Conservation (phyloP, 768 basidiomycete species). For the Hirschioporus abietinus region DNA sequence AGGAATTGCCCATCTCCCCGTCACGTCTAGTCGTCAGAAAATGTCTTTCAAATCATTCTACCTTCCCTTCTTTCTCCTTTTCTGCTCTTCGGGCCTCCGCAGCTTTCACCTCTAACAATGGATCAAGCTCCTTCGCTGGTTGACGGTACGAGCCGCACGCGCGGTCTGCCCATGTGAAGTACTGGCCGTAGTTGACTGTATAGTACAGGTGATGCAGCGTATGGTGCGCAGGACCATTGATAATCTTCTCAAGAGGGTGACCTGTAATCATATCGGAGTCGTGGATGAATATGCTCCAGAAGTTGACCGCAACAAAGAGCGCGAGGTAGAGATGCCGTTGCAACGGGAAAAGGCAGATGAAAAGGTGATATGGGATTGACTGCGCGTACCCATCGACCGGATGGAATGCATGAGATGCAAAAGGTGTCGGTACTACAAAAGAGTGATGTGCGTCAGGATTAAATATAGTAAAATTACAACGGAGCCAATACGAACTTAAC, state of each 20-base stretch:
- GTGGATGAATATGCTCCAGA: conserved; percentile 95
- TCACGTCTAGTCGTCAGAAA: not conserved
- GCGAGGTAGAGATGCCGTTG: conserved; percentile 80
- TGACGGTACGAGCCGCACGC: conserved; percentile 83
- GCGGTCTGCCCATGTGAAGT: conserved; percentile 94
- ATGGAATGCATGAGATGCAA: conserved; percentile 97
- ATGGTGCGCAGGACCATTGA: conserved; percentile 99
- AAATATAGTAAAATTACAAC: not conserved
- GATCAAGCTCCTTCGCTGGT: conserved; percentile 79
- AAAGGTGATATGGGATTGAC: conserved; percentile 92
- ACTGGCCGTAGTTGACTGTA: conserved; percentile 94
- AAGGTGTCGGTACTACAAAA: conserved; percentile 85
- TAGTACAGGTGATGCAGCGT: conserved; percentile 97
- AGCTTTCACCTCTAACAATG: conserved; percentile 62
- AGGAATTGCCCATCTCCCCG: not conserved
- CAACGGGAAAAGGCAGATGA: conserved; percentile 85
- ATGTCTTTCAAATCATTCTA: not conserved
- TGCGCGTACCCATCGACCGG: conserved; percentile 92
- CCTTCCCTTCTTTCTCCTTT: not conserved
- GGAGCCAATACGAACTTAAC: conserved; percentile 62
- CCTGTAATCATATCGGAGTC: conserved; percentile 99
- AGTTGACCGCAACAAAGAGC: conserved; percentile 88
- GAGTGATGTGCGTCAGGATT: conserved; percentile 8
- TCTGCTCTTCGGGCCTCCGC: conserved; percentile 7
- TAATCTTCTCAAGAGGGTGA: conserved; percentile 77